A percentile compares a stretch with the other conserved stretches of the same genome.
Evolutionary conservation across 2,329 filamentous ascomycete genomes (phyloP).

Genomic region (Trichoderma endophyticum): DNA sequence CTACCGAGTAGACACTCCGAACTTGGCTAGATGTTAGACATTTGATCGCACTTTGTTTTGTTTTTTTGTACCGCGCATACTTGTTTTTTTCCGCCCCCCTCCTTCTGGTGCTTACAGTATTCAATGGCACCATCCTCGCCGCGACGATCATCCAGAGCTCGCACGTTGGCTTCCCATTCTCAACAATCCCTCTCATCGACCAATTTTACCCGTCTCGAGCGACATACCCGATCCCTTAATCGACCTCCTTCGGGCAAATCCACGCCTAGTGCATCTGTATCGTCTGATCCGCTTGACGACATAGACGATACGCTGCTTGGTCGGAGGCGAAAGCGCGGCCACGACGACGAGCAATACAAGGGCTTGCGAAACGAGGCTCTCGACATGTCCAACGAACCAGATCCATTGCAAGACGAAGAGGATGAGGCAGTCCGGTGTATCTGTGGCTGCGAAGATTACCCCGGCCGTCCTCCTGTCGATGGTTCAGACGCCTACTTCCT

Average conservation of each 20-base stretch:
- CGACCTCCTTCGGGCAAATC: conserved; percentile 76
- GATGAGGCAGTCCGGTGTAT: conserved; percentile 95
- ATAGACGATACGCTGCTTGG: conserved; percentile 68
- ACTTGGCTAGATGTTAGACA: conserved; percentile 8
- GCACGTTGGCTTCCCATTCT: conserved; percentile 70
- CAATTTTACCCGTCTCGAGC: conserved; percentile 72
- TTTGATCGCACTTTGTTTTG: background rate
- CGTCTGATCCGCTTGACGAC: conserved; percentile 66
- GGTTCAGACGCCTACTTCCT: conserved; percentile 56
- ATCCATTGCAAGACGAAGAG: conserved; percentile 71
- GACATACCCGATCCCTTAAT: conserved; percentile 67
- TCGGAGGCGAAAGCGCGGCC: conserved; percentile 74
- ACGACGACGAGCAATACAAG: conserved; percentile 57
- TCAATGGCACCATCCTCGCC: conserved; percentile 65
- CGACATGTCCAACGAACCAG: conserved; percentile 60
- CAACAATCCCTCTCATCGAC: conserved; percentile 78
- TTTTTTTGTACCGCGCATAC: background rate
- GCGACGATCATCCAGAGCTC: conserved; percentile 88
- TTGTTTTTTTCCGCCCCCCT: conserved; percentile 19
- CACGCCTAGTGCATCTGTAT: conserved; percentile 68
- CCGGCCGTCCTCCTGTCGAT: conserved; percentile 69
- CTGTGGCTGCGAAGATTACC: conserved; percentile 92
- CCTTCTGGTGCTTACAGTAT: conserved; percentile 21
- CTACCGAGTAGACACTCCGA: background rate
- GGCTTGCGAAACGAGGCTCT: conserved; percentile 40